A percentile compares a stretch with the other conserved stretches of the same genome.
These are phyloP conservation scores for Nakaseomyces glabratus DNA, from an alignment of 1,139 yeast species.

Conservation along the genomic window DNA sequence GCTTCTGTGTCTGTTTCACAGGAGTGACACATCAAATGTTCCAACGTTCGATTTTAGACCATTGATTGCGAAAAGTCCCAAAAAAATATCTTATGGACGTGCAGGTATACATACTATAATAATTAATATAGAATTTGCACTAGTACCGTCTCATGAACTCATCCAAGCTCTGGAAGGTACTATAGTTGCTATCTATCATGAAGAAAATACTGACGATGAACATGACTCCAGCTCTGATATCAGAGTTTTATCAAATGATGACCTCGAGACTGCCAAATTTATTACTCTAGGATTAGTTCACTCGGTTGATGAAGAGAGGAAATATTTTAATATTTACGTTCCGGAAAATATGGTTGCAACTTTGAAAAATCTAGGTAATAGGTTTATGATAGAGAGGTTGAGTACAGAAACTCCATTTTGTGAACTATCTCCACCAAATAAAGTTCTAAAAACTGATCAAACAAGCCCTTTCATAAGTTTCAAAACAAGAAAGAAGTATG, in stretches of 20 bases:
- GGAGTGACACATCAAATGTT: constrained; percentile 12
- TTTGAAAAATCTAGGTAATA: constrained; percentile 35
- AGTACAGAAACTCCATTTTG: constrained; percentile 53
- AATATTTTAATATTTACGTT: constrained; percentile 47
- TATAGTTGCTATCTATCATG: constrained; percentile 39
- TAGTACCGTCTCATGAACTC: constrained; percentile 36
- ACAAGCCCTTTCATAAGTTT: constrained; percentile 45
- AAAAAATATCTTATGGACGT: constrained; percentile 39
- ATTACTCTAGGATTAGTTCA: constrained; percentile 48
- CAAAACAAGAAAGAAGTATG: constrained; percentile 36
- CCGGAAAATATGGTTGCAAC: constrained; percentile 31
- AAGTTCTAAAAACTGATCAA: constrained; percentile 16
- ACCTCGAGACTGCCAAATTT: constrained; percentile 26
- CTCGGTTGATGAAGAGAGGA: constrained; percentile 42
- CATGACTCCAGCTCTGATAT: not conserved
- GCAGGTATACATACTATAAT: constrained; percentile 17
- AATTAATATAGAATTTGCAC: constrained; percentile 34
- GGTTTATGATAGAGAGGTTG: constrained; percentile 45
- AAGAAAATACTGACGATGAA: not conserved
- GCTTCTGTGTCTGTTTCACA: constrained; percentile 49
- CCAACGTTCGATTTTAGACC: constrained; percentile 43
- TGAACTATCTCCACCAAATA: constrained; percentile 33
- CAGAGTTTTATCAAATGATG: not conserved
- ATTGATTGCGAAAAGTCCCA: constrained; percentile 41
- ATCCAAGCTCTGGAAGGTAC: constrained; percentile 44